Conservation (phyloP, 2,329 filamentous ascomycete genomes). For the Alternaria infectoria region DNA sequence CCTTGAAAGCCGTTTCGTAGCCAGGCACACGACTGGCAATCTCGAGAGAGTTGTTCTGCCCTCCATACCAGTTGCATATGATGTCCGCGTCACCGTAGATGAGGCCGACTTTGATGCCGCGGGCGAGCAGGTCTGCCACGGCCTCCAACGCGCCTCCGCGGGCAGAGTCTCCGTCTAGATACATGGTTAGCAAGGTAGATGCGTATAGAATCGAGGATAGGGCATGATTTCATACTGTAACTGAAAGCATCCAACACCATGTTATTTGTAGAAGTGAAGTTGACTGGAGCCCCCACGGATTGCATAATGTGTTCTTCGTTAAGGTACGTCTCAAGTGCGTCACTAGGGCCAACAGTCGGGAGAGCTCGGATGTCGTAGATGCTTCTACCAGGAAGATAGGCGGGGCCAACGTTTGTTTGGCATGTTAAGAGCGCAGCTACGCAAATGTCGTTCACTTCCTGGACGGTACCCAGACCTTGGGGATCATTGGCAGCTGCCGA, state of each 20-base stretch:
- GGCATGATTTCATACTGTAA: constrained; percentile 18
- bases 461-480: constrained; percentile 41
- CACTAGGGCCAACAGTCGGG: constrained; percentile 46
- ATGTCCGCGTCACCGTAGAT: constrained; percentile 70
- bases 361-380: constrained; percentile 56
- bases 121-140: constrained; percentile 50
- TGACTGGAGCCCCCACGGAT: constrained; percentile 59
- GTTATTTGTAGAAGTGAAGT: constrained; percentile 54
- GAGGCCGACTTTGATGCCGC: constrained; percentile 64
- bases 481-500: constrained; percentile 40
- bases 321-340: constrained; percentile 58
- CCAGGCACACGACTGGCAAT: constrained; percentile 51
- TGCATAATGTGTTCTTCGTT: constrained; percentile 55
- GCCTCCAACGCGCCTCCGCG: constrained; percentile 50
- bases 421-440: constrained; percentile 22
- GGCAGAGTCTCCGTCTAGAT: constrained; percentile 53
- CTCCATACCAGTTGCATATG: constrained; percentile 70
- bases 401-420: constrained; percentile 28
- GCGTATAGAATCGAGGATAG: no score
- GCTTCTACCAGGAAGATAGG: constrained; percentile 30
- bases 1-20: constrained; percentile 63
- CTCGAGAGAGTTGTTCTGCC: constrained; percentile 71
- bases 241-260: constrained; percentile 52
- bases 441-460: constrained; percentile 33
- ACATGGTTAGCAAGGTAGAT: constrained; percentile 8